phyloP scores from a whole-genome alignment of 1,139 yeast genomes.

The Chernovozyma aurita region DNA sequence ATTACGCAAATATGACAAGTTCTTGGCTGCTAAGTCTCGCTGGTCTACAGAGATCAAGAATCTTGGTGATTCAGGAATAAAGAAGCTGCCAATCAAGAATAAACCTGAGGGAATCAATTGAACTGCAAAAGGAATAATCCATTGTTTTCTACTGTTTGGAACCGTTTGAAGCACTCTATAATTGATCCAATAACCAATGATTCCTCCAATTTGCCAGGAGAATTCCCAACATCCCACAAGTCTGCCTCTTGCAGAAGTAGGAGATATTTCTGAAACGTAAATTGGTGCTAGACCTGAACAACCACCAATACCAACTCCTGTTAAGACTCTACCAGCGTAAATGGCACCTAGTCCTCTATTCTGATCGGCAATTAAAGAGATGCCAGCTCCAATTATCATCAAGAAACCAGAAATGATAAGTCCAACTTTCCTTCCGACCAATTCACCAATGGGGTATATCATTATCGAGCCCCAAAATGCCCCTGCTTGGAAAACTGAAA shows the following conservation, averaged over 20 bases:
- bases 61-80: slow-evolving; percentile 46
- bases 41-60: slow-evolving; percentile 35
- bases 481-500: slow-evolving; percentile 33
- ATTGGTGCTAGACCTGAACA: slow-evolving; percentile 32
- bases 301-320: slow-evolving; percentile 34
- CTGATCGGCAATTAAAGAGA: slow-evolving; percentile 22
- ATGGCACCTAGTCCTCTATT: slow-evolving; percentile 26
- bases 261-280: slow-evolving; percentile 28
- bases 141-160: slow-evolving; percentile 20
- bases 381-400: slow-evolving; percentile 41
- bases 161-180: slow-evolving; percentile 31
- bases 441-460: slow-evolving; percentile 26
- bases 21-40: slow-evolving; percentile 31
- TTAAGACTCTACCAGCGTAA: slow-evolving; percentile 33
- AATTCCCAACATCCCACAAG: slow-evolving; percentile 49
- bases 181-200: slow-evolving; percentile 39
- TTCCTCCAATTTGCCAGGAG: slow-evolving; percentile 48
- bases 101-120: slow-evolving; percentile 43
- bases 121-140: slow-evolving; percentile 35
- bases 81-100: slow-evolving; percentile 33
- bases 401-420: slow-evolving; percentile 27
- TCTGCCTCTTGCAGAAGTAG: slow-evolving; percentile 28
- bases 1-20: slow-evolving; percentile 25
- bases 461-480: slow-evolving; percentile 29
- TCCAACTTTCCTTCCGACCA: slow-evolving; percentile 23